These are phyloP conservation scores for Cadophora sp. DNA, from an alignment of 2,329 filamentous ascomycete species.

Conservation along the genomic window DNA sequence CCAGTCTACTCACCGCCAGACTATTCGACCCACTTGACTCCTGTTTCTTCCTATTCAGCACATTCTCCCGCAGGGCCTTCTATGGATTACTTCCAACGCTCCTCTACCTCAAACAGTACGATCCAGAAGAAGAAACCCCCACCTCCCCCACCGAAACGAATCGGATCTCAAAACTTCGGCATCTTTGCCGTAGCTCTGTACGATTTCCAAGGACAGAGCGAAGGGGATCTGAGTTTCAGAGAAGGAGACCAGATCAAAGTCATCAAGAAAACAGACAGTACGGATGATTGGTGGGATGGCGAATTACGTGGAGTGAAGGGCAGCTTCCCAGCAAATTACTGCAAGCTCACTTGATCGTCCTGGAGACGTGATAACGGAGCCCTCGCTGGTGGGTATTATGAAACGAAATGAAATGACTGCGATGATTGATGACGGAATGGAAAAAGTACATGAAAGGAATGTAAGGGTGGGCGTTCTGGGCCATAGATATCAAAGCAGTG, in stretches of 20 bases:
- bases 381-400: background rate
- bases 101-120: conserved; percentile 37
- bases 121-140: conserved; percentile 79
- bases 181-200: conserved; percentile 70
- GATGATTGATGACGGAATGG: conserved; percentile 17
- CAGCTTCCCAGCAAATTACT: conserved; percentile 86
- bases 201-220: conserved; percentile 72
- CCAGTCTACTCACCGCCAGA: conserved; percentile 33
- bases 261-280: conserved; percentile 78
- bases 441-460: background rate
- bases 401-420: conserved; percentile 1
- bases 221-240: conserved; percentile 74
- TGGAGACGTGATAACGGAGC: background rate
- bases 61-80: conserved; percentile 41
- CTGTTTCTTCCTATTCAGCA: conserved; percentile 38
- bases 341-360: conserved; percentile 50
- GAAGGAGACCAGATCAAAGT: conserved; percentile 82
- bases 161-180: conserved; percentile 53
- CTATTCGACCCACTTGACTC: conserved; percentile 39
- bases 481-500: conserved; percentile 5
- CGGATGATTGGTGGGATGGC: conserved; percentile 89
- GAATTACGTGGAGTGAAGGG: conserved; percentile 73
- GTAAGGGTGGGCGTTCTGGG: background rate
- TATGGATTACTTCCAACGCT: conserved; percentile 45
- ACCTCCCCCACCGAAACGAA: conserved; percentile 69